Evolutionary conservation across 2,329 filamentous ascomycete species (phyloP), one percentile per base, ranked within the genome.

Genomic region (Byssoonygena ceratinophila): DNA sequence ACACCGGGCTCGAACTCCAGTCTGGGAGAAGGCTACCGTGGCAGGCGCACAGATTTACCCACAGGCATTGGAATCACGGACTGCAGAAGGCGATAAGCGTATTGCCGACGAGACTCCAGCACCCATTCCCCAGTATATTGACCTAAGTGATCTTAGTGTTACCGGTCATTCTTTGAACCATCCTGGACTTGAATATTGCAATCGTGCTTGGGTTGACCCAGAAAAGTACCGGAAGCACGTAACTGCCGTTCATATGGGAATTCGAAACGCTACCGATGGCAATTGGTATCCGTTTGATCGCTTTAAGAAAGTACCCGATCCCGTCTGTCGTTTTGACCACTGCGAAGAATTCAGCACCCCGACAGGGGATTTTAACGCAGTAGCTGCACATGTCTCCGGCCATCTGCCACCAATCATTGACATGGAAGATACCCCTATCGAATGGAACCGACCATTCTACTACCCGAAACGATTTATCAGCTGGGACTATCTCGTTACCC

Each of bases 211-310:
- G 51, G 52, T 63, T n/a, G 66, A 63, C 8, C 70, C 71, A 1
- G 61, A 66, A 12, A 66, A 68, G 22, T 66, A 74, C 20, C 69
- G 70, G 36, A 62, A 60, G 14, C 72, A 74, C 52, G 66, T 74
- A 5, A 68, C 72, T 52, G 58, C 58, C 3, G 70, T 72, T 8
- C 72, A 74, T 54, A 66, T 71, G 64, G 60, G 59, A 27, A 61
- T 71, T 32, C 48, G 27, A 12, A 40, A 49, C 22, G 22, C 22
- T 4, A 12, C 20, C 9, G 45, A 48, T 20, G 54, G 54, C 34
- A 41, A 49, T 18, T 56, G 54, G 54, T 41, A 56, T 34, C 48
- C 52, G 7, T 46, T 43, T 16, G 14, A 41, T 8, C 20, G 34
- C 1, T 47, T 40, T 20, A 46, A 41, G 25, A 45, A 54, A 18